Evolutionary conservation across 192 early-diverging fungal genomes (phyloP), one percentile per base, ranked within the genome.

Genomic region (Hyaloraphidium curvatum): DNA sequence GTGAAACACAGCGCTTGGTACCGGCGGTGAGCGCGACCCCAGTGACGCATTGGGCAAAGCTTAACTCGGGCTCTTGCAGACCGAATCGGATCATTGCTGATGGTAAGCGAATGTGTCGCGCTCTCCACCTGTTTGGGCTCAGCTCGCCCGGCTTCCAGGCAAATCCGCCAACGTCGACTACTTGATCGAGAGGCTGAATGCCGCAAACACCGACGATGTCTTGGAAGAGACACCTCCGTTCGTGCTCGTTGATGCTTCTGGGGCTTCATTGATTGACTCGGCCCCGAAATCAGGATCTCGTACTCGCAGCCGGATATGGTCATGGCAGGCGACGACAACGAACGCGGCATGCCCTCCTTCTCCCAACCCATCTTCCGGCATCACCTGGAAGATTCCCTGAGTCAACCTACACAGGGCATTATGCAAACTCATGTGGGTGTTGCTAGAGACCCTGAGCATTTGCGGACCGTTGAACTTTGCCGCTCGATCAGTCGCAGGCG

Each of bases 1-100:
- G 69, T 82, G 7, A 26, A 55, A 29, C 53, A 33, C 16, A 62
- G 67, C 54, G 60, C 69, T 9, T 82, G 80, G 80, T 72, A 73
- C 48, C 55, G 41, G 21, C 58, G 62, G 71, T 76, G 39, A 23
- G 61, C 37, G 3, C 17, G 9, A 50, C n/a, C n/a, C n/a, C n/a
- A n/a, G n/a, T n/a, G n/a, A n/a, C n/a, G n/a, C n/a, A n/a, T n/a
- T n/a, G n/a, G n/a, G n/a, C n/a, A n/a, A n/a, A n/a, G n/a, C n/a
- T n/a, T n/a, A n/a, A n/a, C n/a, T n/a, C n/a, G n/a, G n/a, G 4
- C 30, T 23, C 2, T 3, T 14, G 31, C 35, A 73, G 78, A 51
- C 57, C 71, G 17, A 81, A 81, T 53, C 21, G 62, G 0, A 54
- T 79, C 13, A 40, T 79, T 43, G 69, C 65, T 0, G 59, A 74